phyloP scores from a whole-genome alignment of 176 grass and related monocot genomes.

The Melocanna baccifera region DNA sequence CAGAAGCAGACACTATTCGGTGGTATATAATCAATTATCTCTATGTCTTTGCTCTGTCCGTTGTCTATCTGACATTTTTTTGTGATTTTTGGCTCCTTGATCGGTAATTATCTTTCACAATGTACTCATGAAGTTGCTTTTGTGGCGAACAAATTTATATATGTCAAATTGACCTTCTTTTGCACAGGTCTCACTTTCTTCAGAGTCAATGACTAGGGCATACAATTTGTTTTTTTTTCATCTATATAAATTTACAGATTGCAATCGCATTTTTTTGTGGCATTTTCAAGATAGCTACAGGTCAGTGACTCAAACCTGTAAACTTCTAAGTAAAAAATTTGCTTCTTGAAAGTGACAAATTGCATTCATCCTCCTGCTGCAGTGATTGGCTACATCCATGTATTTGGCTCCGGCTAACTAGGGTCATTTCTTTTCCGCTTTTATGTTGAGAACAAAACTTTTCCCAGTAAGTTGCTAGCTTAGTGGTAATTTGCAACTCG shows the following conservation, averaged over 20 bases:
- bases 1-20: too few relatives aligned
- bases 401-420: constrained; percentile 71
- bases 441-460: constrained; percentile 54
- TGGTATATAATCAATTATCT: too few relatives aligned
- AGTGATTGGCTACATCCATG: constrained; percentile 70
- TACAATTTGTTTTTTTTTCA: constrained; percentile 58
- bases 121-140: constrained; percentile 10
- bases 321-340: constrained; percentile 7
- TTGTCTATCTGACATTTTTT: constrained; percentile 47
- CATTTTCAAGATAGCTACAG: constrained; percentile 54
- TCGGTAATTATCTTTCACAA: constrained; percentile 10
- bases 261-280: constrained; percentile 47
- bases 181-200: constrained; percentile 62
- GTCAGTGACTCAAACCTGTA: constrained; percentile 38
- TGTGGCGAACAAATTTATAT: background rate
- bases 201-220: constrained; percentile 43
- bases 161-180: constrained; percentile 23
- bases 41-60: constrained; percentile 46
- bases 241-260: constrained; percentile 73
- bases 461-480: constrained; percentile 55
- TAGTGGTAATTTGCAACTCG: constrained; percentile 3
- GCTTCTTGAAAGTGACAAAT: background rate
- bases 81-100: constrained; percentile 58
- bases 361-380: background rate
- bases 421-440: constrained; percentile 62